A percentile compares a stretch with the other conserved stretches of the same genome.
These are phyloP conservation scores for Starmerella stigmatis DNA, from an alignment of 805 yeast species.

Conservation along the genomic window DNA sequence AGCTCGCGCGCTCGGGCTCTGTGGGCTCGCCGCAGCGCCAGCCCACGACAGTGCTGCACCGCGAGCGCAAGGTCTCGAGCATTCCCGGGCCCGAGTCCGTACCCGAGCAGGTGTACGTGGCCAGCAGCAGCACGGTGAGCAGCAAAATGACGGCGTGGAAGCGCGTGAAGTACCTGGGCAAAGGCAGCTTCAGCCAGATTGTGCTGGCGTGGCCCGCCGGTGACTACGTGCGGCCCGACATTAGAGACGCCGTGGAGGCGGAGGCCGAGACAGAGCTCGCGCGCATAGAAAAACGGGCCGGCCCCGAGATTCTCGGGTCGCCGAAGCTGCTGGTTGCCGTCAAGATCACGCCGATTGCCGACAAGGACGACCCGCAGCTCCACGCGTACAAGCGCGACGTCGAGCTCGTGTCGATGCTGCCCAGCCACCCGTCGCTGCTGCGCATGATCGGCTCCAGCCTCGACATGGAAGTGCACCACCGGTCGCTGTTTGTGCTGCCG, in stretches of 20 bases:
- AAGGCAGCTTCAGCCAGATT: slow-evolving; percentile 36
- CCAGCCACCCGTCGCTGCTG: slow-evolving; percentile 63
- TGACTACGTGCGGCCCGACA: slow-evolving; percentile 29
- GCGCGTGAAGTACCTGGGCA: slow-evolving; percentile 29
- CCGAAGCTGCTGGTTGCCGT: slow-evolving; percentile 46
- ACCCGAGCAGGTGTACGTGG: slow-evolving; percentile 21
- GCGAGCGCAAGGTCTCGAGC: slow-evolving; percentile 15
- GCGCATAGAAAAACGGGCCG: slow-evolving; percentile 1
- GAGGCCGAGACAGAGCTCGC: slow-evolving; percentile 5
- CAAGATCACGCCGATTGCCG: slow-evolving; percentile 46
- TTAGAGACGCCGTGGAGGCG: slow-evolving; percentile 6
- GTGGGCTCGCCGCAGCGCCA: slow-evolving; percentile 22
- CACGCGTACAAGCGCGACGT: slow-evolving; percentile 63
- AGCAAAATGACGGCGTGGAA: slow-evolving; percentile 19
- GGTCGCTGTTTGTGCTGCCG: slow-evolving; percentile 51
- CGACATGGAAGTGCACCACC: slow-evolving; percentile 27
- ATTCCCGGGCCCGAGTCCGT: slow-evolving; percentile 10
- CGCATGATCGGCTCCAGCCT: slow-evolving; percentile 37
- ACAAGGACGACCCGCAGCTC: slow-evolving; percentile 44
- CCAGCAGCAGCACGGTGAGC: slow-evolving; percentile 5
- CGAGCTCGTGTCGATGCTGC: slow-evolving; percentile 39
- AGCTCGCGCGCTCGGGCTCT: slow-evolving; percentile 18
- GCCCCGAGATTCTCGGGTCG: not conserved
- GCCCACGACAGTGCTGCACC: slow-evolving; percentile 22
- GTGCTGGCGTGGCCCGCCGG: slow-evolving; percentile 31